These are phyloP conservation scores for Fusarium haematococcum DNA, from an alignment of 2,329 filamentous ascomycete species.

Conservation along the genomic window DNA sequence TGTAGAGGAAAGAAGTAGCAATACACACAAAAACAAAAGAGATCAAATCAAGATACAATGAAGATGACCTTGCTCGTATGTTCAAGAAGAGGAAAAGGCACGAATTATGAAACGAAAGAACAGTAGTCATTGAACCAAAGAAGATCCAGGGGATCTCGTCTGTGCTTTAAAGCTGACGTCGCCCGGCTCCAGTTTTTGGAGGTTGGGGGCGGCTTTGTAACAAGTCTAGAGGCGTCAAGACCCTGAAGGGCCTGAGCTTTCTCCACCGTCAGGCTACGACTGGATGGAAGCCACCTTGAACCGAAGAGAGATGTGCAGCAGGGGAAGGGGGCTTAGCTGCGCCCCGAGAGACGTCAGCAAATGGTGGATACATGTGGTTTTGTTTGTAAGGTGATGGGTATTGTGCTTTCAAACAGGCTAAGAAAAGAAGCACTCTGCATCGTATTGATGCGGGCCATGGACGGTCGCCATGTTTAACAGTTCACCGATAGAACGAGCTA, in stretches of 20 bases:
- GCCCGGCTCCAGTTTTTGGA: slow-evolving; percentile 38
- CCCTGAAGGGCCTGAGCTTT: neutral
- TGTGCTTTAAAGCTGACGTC: slow-evolving; percentile 42
- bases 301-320: neutral
- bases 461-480: neutral
- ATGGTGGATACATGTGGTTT: slow-evolving; percentile 27
- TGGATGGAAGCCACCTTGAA: neutral
- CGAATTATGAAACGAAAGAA: slow-evolving; percentile 30
- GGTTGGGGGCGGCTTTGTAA: slow-evolving; percentile 10
- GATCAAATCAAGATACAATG: neutral
- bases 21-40: slow-evolving; percentile 7
- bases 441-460: neutral
- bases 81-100: neutral
- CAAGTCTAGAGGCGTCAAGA: neutral
- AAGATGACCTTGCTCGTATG: neutral
- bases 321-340: slow-evolving; percentile 24
- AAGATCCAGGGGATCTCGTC: slow-evolving; percentile 26
- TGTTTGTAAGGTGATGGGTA: slow-evolving; percentile 6
- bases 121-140: neutral
- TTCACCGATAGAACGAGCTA: neutral
- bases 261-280: neutral
- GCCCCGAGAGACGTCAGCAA: slow-evolving; percentile 45
- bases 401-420: slow-evolving; percentile 31
- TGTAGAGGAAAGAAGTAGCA: neutral
- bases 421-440: neutral